Evolutionary conservation across 169 alveolate species (phyloP).

Genomic region (Sarcocystis neurona): DNA sequence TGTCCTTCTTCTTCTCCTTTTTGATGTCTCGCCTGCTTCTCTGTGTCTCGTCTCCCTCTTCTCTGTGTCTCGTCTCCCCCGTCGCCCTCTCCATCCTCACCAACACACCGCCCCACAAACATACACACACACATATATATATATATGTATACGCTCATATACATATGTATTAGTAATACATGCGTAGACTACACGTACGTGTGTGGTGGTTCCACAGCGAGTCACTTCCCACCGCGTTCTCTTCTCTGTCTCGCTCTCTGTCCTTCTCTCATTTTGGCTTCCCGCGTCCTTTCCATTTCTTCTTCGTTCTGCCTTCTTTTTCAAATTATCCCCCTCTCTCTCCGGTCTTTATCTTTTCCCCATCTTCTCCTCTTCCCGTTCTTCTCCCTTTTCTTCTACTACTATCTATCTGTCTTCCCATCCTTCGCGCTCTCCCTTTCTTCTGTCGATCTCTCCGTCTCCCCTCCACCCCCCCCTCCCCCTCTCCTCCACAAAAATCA

Average conservation of each 20-base stretch:
- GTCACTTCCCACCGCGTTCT: too few relatives aligned
- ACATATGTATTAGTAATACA: too few relatives aligned
- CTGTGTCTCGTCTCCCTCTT: neutral
- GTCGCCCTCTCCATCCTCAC: neutral
- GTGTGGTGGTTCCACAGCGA: too few relatives aligned
- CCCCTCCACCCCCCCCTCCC: neutral
- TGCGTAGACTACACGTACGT: too few relatives aligned
- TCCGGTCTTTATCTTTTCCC: neutral
- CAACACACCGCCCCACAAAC: neutral
- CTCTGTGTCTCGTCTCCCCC: neutral
- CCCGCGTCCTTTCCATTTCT: too few relatives aligned
- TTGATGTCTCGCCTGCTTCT: neutral
- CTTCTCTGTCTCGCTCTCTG: too few relatives aligned
- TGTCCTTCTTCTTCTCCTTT: too few relatives aligned
- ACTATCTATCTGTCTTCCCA: neutral
- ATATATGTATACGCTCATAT: too few relatives aligned
- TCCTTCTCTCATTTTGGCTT: too few relatives aligned
- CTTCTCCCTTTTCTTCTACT: neutral
- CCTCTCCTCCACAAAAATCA: too few relatives aligned
- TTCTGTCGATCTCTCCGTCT: neutral
- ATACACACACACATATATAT: neutral
- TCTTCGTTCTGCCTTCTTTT: too few relatives aligned
- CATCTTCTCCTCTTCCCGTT: neutral
- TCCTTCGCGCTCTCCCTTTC: neutral
- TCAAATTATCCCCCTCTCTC: too few relatives aligned